These are phyloP conservation scores for Podosphaera fusca DNA, from an alignment of 2,329 filamentous ascomycete species.

Conservation along the genomic window DNA sequence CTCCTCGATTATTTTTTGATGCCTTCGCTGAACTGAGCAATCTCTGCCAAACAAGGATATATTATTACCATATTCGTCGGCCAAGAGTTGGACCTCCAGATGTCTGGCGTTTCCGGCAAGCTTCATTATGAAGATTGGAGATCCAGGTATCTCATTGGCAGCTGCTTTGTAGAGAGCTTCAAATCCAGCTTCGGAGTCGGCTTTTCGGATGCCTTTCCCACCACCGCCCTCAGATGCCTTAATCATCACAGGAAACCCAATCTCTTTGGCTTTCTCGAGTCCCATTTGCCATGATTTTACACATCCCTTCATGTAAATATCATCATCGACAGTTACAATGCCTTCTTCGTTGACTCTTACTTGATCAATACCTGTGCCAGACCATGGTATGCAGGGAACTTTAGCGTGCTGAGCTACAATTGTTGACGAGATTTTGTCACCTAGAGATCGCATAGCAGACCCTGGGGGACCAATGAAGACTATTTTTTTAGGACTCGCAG, in stretches of 20 bases:
- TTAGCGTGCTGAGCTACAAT: conserved; percentile 94
- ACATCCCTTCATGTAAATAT: conserved; percentile 75
- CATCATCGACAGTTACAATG: conserved; percentile 77
- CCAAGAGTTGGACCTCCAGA: conserved; percentile 89
- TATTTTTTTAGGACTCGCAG: conserved; percentile 92
- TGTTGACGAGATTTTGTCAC: conserved; percentile 98
- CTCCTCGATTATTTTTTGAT: conserved; percentile 99
- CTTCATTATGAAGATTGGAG: conserved; percentile 99
- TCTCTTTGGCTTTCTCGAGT: conserved; percentile 61
- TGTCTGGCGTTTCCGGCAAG: conserved; percentile 87
- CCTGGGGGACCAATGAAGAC: conserved; percentile 97
- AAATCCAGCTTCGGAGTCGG: conserved; percentile 65
- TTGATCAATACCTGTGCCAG: conserved; percentile 68
- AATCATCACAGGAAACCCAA: conserved; percentile 98
- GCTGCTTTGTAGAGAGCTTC: conserved; percentile 79
- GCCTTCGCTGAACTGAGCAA: conserved; percentile 91
- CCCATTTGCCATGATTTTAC: conserved; percentile 79
- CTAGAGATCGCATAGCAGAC: conserved; percentile 93
- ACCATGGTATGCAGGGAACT: conserved; percentile 99
- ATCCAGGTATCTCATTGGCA: conserved; percentile 90
- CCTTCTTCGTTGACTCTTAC: conserved; percentile 59
- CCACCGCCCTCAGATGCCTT: conserved; percentile 99
- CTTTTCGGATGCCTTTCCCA: conserved; percentile 97
- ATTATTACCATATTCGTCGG: conserved; percentile 98
- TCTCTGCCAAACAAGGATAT: conserved; percentile 97